A percentile compares a stretch with the other conserved stretches of the same genome.
Conservation (phyloP, 208 protist genomes). For the Naegleria gruberi region DNA sequence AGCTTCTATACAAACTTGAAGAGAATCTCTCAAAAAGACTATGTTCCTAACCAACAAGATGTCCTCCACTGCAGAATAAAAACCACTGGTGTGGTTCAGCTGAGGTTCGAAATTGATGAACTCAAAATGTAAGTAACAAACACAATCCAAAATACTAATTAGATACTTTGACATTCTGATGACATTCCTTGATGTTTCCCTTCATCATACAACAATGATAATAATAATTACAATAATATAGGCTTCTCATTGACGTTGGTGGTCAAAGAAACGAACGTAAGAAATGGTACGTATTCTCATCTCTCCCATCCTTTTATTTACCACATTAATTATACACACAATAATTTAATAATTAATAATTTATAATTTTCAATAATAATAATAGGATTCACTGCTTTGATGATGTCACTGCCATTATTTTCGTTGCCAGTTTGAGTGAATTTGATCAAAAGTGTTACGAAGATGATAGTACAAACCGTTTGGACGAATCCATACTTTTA, state of each 20-base stretch:
- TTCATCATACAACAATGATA: background rate
- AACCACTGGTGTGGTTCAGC: conserved; percentile 71
- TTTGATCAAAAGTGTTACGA: conserved; percentile 61
- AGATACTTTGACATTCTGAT: background rate
- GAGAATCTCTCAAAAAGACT: conserved; percentile 34
- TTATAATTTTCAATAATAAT: background rate
- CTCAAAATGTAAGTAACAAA: conserved; percentile 37
- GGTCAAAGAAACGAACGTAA: conserved; percentile 35
- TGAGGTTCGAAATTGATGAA: conserved; percentile 50
- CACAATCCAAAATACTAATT: too few relatives aligned
- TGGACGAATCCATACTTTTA: conserved; percentile 62
- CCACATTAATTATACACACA: too few relatives aligned
- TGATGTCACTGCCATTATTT: conserved; percentile 62
- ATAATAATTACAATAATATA: background rate
- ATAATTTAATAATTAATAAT: too few relatives aligned
- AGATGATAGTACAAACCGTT: conserved; percentile 58
- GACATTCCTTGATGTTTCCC: background rate
- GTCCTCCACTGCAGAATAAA: conserved; percentile 55
- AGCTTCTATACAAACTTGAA: conserved; percentile 13
- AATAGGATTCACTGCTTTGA: conserved; percentile 77
- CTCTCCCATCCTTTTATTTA: too few relatives aligned
- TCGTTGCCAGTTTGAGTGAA: conserved; percentile 45
- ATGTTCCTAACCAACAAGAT: conserved; percentile 57
- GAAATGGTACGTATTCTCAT: too few relatives aligned
- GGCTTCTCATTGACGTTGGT: conserved; percentile 35